phyloP scores from a whole-genome alignment of 805 yeast species.

The Sugiyamaella chiloensis region DNA sequence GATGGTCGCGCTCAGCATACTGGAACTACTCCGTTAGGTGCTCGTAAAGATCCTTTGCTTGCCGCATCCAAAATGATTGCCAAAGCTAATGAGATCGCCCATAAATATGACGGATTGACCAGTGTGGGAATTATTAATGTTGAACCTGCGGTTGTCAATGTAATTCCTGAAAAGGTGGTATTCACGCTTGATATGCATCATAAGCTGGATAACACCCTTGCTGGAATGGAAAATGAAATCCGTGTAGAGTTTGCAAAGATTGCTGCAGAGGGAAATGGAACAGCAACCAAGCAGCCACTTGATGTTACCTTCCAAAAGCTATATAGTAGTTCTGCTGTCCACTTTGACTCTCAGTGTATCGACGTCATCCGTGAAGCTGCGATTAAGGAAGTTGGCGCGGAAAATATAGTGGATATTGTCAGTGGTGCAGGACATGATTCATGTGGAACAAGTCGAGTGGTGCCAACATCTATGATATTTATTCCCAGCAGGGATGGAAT shows the following conservation, averaged over 20 bases:
- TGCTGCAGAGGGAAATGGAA: conserved; percentile 11
- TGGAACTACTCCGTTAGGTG: conserved; percentile 64
- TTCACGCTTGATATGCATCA: conserved; percentile 61
- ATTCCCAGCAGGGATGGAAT: conserved; percentile 65
- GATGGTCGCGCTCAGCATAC: conserved; percentile 66
- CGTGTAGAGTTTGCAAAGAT: neutral
- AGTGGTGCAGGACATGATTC: conserved; percentile 80
- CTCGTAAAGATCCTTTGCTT: conserved; percentile 58
- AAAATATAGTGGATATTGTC: conserved; percentile 44
- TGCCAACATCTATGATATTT: conserved; percentile 71
- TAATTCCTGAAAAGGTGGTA: conserved; percentile 57
- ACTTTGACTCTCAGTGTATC: conserved; percentile 51
- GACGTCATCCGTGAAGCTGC: conserved; percentile 53
- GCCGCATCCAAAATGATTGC: conserved; percentile 56
- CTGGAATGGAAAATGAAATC: conserved; percentile 1
- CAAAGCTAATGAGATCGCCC: conserved; percentile 53
- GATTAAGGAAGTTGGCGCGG: conserved; percentile 13
- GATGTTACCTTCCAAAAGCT: conserved; percentile 40
- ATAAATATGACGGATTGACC: conserved; percentile 48
- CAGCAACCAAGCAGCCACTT: conserved; percentile 5
- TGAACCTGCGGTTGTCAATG: conserved; percentile 60
- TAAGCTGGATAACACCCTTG: conserved; percentile 38
- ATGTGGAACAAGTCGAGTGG: conserved; percentile 50
- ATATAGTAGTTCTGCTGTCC: conserved; percentile 51
- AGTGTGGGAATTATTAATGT: conserved; percentile 56